Evolutionary conservation across 768 basidiomycete species (phyloP).

Genomic region (Leccinum barrowsii): DNA sequence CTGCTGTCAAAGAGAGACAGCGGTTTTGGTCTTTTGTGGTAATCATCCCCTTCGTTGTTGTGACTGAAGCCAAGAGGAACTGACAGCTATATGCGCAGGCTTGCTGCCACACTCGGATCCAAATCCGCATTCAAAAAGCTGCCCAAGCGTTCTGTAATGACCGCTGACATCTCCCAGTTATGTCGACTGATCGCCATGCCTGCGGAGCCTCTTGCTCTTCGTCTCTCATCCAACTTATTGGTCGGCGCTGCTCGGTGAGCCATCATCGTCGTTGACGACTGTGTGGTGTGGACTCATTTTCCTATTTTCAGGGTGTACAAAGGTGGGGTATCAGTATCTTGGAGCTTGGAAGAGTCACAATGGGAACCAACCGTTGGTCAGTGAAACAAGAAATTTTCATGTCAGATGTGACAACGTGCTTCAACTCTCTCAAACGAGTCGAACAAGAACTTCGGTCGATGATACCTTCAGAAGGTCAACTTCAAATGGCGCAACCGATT

Average conservation of each 20-base stretch:
- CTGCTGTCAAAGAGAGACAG: constrained; percentile 78
- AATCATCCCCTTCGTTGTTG: constrained; percentile 6
- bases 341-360: not conserved
- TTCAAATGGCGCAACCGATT: constrained; percentile 70
- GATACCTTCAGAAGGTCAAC: constrained; percentile 43
- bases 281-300: constrained; percentile 1
- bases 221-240: constrained; percentile 85
- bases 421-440: constrained; percentile 72
- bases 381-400: constrained; percentile 85
- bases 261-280: not conserved
- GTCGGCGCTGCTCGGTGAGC: constrained; percentile 84
- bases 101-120: constrained; percentile 86
- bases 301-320: constrained; percentile 42
- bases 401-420: constrained; percentile 76
- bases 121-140: constrained; percentile 84
- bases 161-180: constrained; percentile 76
- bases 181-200: constrained; percentile 81
- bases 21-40: constrained; percentile 90
- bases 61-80: not conserved
- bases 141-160: constrained; percentile 77
- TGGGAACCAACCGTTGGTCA: constrained; percentile 26
- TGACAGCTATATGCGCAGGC: constrained; percentile 46
- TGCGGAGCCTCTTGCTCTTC: constrained; percentile 79
- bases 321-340: constrained; percentile 28
- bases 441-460: constrained; percentile 59